Evolutionary conservation across 208 protist genomes (phyloP).

Genomic region (Trypanosoma platydactyli): DNA sequence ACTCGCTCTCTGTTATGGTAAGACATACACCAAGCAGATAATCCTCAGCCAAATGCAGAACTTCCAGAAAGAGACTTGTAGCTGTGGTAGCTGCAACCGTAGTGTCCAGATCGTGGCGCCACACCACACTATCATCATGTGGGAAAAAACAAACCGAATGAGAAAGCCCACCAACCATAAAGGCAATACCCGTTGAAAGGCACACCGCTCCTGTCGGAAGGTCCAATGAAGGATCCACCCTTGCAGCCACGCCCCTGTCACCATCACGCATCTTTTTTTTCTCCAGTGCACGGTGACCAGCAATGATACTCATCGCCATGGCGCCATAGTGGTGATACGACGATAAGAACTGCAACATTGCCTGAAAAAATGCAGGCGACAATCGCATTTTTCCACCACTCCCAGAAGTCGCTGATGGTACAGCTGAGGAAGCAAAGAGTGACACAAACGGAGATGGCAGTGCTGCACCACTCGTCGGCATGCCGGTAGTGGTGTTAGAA

Average conservation of each 20-base stretch:
- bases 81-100: not conserved
- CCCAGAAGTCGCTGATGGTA: not conserved
- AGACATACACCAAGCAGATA: constrained; percentile 18
- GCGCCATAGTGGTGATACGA: constrained; percentile 30
- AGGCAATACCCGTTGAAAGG: constrained; percentile 21
- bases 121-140: constrained; percentile 21
- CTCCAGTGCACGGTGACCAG: not conserved
- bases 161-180: constrained; percentile 23
- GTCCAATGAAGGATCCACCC: constrained; percentile 5
- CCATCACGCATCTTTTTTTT: constrained; percentile 5
- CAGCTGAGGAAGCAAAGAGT: not conserved
- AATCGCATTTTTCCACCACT: not conserved
- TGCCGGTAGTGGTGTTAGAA: not conserved
- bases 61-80: not conserved
- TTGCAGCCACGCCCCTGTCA: not conserved
- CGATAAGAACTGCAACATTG: constrained; percentile 33
- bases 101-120: constrained; percentile 26
- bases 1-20: constrained; percentile 16
- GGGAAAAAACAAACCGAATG: constrained; percentile 34
- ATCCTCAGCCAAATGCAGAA: constrained; percentile 17
- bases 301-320: constrained; percentile 6
- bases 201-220: constrained; percentile 5
- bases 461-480: not conserved
- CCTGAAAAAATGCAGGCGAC: constrained; percentile 16
- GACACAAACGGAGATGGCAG: constrained; percentile 2